Conservation (phyloP, 192 early-diverging fungal species). For the Pilaira anomala region DNA sequence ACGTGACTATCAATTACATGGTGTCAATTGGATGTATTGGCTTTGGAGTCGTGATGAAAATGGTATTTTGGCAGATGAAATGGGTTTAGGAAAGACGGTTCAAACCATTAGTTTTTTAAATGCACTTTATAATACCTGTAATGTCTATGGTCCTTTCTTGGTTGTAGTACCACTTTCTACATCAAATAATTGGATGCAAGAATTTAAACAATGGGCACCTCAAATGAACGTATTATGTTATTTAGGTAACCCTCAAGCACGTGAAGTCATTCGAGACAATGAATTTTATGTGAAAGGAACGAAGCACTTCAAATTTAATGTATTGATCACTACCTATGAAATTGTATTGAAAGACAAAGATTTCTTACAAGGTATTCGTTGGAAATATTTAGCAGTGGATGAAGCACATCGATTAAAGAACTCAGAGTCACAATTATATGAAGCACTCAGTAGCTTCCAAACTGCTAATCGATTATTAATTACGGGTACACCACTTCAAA, state of each 20-base stretch:
- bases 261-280: conserved; percentile 87
- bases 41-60: conserved; percentile 95
- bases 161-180: conserved; percentile 97
- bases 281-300: conserved; percentile 78
- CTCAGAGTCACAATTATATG: conserved; percentile 89
- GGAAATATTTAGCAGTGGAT: conserved; percentile 94
- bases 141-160: conserved; percentile 90
- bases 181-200: conserved; percentile 91
- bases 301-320: conserved; percentile 79
- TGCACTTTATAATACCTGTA: conserved; percentile 80
- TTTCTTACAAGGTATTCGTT: conserved; percentile 76
- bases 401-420: conserved; percentile 99
- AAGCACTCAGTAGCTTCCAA: conserved; percentile 82
- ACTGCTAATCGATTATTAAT: conserved; percentile 91
- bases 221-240: conserved; percentile 90
- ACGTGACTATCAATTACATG: conserved; percentile 92
- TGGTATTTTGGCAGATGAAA: conserved; percentile 96
- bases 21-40: conserved; percentile 96
- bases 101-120: conserved; percentile 94
- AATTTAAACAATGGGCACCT: conserved; percentile 94
- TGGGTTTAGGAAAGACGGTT: conserved; percentile 95
- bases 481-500: conserved; percentile 99
- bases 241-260: conserved; percentile 77
- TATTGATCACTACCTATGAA: conserved; percentile 94
- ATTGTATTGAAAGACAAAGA: conserved; percentile 89